Evolutionary conservation across 176 grass and related monocot species (phyloP).

Genomic region (Carex parvula): DNA sequence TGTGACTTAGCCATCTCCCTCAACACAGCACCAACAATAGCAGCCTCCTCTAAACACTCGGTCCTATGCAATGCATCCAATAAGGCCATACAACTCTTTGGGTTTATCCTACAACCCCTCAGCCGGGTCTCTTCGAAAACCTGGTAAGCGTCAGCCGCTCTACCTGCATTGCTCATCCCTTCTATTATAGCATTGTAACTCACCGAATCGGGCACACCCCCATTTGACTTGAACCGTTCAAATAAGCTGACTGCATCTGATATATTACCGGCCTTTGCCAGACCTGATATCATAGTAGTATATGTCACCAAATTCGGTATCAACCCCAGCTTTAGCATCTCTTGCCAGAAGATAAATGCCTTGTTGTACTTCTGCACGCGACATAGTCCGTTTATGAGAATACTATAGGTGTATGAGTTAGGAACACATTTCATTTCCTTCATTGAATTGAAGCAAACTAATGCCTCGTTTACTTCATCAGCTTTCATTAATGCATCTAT

Average conservation of each 20-base stretch:
- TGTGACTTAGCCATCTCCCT: slow-evolving; percentile 96
- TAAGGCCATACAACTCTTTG: slow-evolving; percentile 78
- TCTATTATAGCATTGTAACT: slow-evolving; percentile 93
- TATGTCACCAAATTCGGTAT: slow-evolving; percentile 76
- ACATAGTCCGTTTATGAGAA: slow-evolving; percentile 86
- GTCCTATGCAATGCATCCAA: slow-evolving; percentile 80
- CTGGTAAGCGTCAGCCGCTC: slow-evolving; percentile 66
- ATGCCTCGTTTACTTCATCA: slow-evolving; percentile 88
- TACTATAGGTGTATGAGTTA: slow-evolving; percentile 82
- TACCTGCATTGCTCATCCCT: slow-evolving; percentile 92
- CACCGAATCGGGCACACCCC: slow-evolving; percentile 63
- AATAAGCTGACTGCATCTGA: slow-evolving; percentile 66
- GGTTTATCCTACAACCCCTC: slow-evolving; percentile 71
- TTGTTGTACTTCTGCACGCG: slow-evolving; percentile 90
- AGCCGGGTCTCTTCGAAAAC: slow-evolving; percentile 81
- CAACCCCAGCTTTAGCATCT: slow-evolving; percentile 86
- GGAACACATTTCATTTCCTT: slow-evolving; percentile 86
- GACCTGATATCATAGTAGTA: slow-evolving; percentile 88
- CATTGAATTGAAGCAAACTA: slow-evolving; percentile 90
- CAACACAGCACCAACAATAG: slow-evolving; percentile 87
- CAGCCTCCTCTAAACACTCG: slow-evolving; percentile 82
- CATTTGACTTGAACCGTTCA: slow-evolving; percentile 77
- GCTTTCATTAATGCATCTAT: slow-evolving; percentile 91
- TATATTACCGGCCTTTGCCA: slow-evolving; percentile 85
- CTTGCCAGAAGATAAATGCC: slow-evolving; percentile 96